Conservation (phyloP, 768 basidiomycete genomes). For the Suillus ampliporus region DNA sequence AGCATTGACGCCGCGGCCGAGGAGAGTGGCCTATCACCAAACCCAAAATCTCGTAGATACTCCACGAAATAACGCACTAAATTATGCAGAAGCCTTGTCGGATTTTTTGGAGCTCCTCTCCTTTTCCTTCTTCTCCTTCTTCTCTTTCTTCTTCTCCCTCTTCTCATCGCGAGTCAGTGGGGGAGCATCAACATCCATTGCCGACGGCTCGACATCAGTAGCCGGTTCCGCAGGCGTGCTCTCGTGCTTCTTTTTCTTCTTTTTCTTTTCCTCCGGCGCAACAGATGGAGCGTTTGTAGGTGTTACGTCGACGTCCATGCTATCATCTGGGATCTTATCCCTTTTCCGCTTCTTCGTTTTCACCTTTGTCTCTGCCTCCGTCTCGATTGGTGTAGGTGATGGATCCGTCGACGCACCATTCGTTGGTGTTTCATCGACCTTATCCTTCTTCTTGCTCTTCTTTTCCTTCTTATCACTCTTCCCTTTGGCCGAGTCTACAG, state of each 20-base stretch:
- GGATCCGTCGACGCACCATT: conserved; percentile 6
- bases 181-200: conserved; percentile 16
- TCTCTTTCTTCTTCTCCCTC: conserved; percentile 25
- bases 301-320: conserved; percentile 24
- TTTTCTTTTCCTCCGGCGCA: conserved; percentile 26
- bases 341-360: conserved; percentile 26
- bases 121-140: conserved; percentile 42
- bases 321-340: conserved; percentile 25
- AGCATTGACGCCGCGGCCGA: background rate
- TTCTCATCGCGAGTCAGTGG: conserved; percentile 22
- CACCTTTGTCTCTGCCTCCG: conserved; percentile 30
- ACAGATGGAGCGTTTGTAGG: conserved; percentile 16
- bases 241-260: conserved; percentile 19
- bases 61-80: background rate
- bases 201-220: conserved; percentile 22
- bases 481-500: conserved; percentile 16
- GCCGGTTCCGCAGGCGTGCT: conserved; percentile 4
- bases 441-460: conserved; percentile 36
- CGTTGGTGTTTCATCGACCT: conserved; percentile 29
- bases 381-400: background rate
- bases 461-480: conserved; percentile 13
- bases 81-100: conserved; percentile 14
- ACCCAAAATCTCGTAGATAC: conserved; percentile 1
- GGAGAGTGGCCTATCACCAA: background rate
- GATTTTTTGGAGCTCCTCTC: conserved; percentile 33